Conservation (phyloP, 331 rosid genomes). For the Arachis monticola region DNA sequence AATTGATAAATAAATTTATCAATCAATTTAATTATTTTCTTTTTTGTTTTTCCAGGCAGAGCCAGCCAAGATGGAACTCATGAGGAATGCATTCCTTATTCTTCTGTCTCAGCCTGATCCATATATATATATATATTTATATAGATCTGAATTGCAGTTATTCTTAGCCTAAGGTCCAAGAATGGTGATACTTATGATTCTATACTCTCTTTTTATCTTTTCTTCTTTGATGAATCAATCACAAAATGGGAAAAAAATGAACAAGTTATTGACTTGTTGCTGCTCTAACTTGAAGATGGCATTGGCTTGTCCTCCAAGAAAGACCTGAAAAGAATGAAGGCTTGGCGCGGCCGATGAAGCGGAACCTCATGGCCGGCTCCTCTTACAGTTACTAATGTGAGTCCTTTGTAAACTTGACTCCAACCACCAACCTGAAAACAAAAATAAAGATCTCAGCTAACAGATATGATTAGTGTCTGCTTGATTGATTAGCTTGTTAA, state of each 20-base stretch:
- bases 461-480: not conserved
- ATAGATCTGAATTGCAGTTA: conserved; percentile 25
- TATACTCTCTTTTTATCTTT: conserved; percentile 3
- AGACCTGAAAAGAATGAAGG: conserved; percentile 80
- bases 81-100: conserved; percentile 67
- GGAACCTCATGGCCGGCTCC: conserved; percentile 99
- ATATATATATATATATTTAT: conserved; percentile 26
- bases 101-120: conserved; percentile 38
- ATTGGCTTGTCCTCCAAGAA: conserved; percentile 84
- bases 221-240: conserved; percentile 32
- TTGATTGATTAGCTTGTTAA: conserved; percentile 5
- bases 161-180: conserved; percentile 35
- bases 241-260: conserved; percentile 41
- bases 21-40: not conserved
- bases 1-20: conserved; percentile 33
- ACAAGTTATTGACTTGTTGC: not conserved
- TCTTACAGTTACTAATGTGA: conserved; percentile 78
- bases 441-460: conserved; percentile 35
- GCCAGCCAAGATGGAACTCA: conserved; percentile 52
- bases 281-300: conserved; percentile 61
- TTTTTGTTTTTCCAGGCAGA: conserved; percentile 16
- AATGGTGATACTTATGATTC: conserved; percentile 29
- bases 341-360: conserved; percentile 83
- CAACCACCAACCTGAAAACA: conserved; percentile 86
- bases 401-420: conserved; percentile 86